A percentile compares a stretch with the other conserved stretches of the same genome.
These are phyloP conservation scores for Ganoderma meredithae DNA, from an alignment of 1,284 basidiomycete genomes.

Conservation along the genomic window DNA sequence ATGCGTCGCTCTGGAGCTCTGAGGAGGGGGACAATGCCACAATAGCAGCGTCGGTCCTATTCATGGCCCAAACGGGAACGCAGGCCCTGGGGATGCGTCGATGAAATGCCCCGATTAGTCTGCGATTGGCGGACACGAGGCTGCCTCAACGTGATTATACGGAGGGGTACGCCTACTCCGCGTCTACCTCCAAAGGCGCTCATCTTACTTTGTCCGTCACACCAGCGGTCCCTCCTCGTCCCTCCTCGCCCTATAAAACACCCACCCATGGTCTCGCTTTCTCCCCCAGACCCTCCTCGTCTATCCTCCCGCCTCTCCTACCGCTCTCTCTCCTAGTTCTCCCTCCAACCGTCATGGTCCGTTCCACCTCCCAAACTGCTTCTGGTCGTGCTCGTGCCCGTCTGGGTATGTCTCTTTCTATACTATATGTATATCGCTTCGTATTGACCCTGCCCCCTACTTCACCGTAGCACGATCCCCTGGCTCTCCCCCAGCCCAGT, in stretches of 20 bases:
- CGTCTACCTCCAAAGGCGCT: neutral
- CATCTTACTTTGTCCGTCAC: neutral
- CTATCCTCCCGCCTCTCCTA: neutral
- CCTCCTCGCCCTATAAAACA: constrained; percentile 9
- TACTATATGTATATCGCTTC: neutral
- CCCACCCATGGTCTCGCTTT: neutral
- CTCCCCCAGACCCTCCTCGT: neutral
- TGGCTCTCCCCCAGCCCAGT: neutral
- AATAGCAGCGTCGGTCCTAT: neutral
- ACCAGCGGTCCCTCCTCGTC: neutral
- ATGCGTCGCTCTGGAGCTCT: no score
- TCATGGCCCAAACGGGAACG: constrained; percentile 2
- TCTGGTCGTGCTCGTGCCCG: neutral
- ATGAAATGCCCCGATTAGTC: neutral
- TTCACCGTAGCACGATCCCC: neutral
- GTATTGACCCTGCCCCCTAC: neutral
- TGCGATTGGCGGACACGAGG: neutral
- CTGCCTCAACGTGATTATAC: constrained; percentile 9
- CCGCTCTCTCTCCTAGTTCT: neutral
- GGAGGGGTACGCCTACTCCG: neutral
- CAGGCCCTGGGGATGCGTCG: neutral
- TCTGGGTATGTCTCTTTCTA: neutral
- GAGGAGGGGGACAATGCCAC: neutral
- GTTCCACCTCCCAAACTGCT: constrained; percentile 3
- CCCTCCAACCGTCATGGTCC: neutral